Percentiles rank a stretch among this genome's conserved stretches.
Conservation (phyloP, 2,329 filamentous ascomycete genomes). For the Exophiala xenobiotica region DNA sequence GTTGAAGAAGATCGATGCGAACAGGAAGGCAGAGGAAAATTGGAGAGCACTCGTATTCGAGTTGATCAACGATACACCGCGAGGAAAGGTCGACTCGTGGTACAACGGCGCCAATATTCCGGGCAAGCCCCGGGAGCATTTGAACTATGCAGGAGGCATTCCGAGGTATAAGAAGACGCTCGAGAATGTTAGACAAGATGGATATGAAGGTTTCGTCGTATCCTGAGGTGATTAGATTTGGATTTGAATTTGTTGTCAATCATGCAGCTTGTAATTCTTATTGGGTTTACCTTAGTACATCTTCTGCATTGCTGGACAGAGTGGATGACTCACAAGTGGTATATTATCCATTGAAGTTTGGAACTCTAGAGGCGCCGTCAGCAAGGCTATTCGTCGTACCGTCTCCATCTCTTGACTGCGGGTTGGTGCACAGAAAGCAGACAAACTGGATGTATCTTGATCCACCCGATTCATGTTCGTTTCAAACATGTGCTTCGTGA, state of each 20-base stretch:
- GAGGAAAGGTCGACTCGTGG: conserved; percentile 43
- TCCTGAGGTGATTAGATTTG: background rate
- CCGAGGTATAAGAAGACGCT: conserved; percentile 19
- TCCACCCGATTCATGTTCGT: too few relatives aligned
- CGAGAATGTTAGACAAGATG: conserved; percentile 18
- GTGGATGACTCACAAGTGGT: too few relatives aligned
- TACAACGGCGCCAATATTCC: conserved; percentile 58
- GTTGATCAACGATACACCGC: conserved; percentile 12
- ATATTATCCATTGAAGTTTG: too few relatives aligned
- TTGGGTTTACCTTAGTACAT: too few relatives aligned
- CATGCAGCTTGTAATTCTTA: background rate
- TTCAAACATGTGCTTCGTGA: too few relatives aligned
- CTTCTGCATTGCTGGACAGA: too few relatives aligned
- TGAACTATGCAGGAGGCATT: conserved; percentile 35
- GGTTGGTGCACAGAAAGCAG: too few relatives aligned
- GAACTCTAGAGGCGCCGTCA: too few relatives aligned
- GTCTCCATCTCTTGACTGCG: too few relatives aligned
- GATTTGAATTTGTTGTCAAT: background rate
- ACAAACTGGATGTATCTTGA: too few relatives aligned
- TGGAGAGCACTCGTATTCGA: conserved; percentile 35
- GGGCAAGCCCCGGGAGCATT: conserved; percentile 52
- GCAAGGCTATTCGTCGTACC: too few relatives aligned
- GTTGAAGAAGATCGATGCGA: conserved; percentile 11
- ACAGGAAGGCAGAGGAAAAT: conserved; percentile 5
- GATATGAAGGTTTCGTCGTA: conserved; percentile 6